Evolutionary conservation across 352 stramenopile species (phyloP).

Genomic region (Phytopythium ostracodes): DNA sequence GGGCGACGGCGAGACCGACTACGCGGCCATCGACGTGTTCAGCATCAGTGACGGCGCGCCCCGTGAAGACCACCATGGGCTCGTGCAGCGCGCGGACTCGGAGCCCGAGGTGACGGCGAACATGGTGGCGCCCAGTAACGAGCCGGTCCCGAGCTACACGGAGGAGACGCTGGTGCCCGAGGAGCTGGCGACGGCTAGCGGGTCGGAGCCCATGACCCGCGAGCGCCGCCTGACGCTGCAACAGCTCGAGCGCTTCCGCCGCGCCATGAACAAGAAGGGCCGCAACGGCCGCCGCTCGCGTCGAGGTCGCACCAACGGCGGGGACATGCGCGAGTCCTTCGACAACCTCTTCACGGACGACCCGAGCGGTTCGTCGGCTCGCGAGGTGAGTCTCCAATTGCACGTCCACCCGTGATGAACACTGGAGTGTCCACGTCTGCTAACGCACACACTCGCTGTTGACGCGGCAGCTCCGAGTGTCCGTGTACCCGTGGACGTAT

Average conservation of each 20-base stretch:
- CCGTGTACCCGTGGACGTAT: constrained; percentile 54
- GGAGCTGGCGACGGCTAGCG: background rate
- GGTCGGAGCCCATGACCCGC: constrained; percentile 17
- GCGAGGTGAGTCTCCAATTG: constrained; percentile 15
- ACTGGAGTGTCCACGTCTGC: background rate
- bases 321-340: constrained; percentile 18
- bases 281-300: constrained; percentile 11
- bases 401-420: background rate
- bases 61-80: background rate
- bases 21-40: constrained; percentile 8
- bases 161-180: constrained; percentile 14
- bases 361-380: constrained; percentile 16
- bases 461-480: constrained; percentile 36
- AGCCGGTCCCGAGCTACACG: background rate
- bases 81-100: background rate
- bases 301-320: constrained; percentile 16
- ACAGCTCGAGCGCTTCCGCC: constrained; percentile 33
- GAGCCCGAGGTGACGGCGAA: constrained; percentile 5
- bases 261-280: constrained; percentile 25
- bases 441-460: background rate
- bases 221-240: constrained; percentile 33
- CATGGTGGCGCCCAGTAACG: background rate
- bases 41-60: background rate
- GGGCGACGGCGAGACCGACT: constrained; percentile 6
- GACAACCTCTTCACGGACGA: constrained; percentile 27